Evolutionary conservation across 495 filamentous ascomycete genomes (phyloP).

Genomic region (Penicillium dipodomyicola): DNA sequence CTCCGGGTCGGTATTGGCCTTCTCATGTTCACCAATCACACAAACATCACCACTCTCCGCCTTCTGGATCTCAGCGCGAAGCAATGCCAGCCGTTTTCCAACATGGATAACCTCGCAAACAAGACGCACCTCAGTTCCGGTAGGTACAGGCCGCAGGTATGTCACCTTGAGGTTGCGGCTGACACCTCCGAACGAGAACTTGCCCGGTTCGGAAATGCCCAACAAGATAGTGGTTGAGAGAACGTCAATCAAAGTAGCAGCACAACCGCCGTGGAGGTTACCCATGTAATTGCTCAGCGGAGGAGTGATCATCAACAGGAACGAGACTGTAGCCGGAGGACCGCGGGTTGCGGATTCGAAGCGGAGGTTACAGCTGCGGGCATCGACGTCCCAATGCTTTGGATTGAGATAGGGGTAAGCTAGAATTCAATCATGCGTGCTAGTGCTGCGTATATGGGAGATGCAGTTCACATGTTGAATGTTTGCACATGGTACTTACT

Average conservation of each 20-base stretch:
- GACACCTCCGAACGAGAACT: slow-evolving; percentile 62
- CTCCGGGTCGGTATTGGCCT: slow-evolving; percentile 60
- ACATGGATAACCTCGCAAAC: slow-evolving; percentile 62
- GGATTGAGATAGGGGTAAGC: not conserved
- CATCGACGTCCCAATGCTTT: slow-evolving; percentile 40
- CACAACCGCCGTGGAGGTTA: slow-evolving; percentile 70
- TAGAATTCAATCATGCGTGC: not conserved
- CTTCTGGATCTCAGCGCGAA: slow-evolving; percentile 42
- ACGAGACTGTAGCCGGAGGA: slow-evolving; percentile 36
- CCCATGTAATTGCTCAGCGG: slow-evolving; percentile 56
- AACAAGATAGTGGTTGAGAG: slow-evolving; percentile 60
- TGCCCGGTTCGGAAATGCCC: slow-evolving; percentile 56
- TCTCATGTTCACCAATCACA: slow-evolving; percentile 66
- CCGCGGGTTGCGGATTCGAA: slow-evolving; percentile 42
- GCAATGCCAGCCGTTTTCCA: slow-evolving; percentile 54
- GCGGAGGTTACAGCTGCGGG: slow-evolving; percentile 33
- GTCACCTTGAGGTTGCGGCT: slow-evolving; percentile 65
- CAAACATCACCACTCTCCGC: slow-evolving; percentile 52
- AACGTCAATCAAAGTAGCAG: slow-evolving; percentile 64
- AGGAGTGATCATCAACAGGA: slow-evolving; percentile 50
- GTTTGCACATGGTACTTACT: slow-evolving; percentile 17
- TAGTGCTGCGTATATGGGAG: not conserved
- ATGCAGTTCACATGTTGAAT: not conserved
- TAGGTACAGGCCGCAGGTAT: slow-evolving; percentile 61
- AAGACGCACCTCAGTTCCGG: slow-evolving; percentile 50